Evolutionary conservation across 225 moss, liverwort and hornwort species (phyloP).

Genomic region (Marchantia polymorpha): DNA sequence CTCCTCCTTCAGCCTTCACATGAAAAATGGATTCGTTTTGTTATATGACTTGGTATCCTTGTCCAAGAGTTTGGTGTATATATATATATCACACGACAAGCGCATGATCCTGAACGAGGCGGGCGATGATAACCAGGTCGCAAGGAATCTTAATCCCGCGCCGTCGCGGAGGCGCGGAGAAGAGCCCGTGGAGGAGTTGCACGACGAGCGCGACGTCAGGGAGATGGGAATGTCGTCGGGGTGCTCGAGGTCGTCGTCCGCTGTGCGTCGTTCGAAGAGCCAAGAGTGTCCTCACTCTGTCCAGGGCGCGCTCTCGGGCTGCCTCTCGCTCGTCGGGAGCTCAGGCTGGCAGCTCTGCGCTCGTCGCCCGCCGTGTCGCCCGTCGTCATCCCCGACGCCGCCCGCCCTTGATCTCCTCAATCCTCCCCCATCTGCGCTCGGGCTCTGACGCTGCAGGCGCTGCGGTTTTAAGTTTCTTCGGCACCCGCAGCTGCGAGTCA

Average conservation of each 20-base stretch:
- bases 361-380: neutral
- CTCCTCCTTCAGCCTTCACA: too few species aligned
- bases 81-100: too few species aligned
- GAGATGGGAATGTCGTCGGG: neutral
- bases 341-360: neutral
- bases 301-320: too few species aligned
- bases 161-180: neutral
- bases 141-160: neutral
- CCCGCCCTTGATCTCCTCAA: neutral
- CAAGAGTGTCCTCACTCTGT: neutral
- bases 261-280: too few species aligned
- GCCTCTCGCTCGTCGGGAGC: too few species aligned
- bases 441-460: too few species aligned
- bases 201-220: neutral
- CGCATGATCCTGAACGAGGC: neutral
- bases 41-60: too few species aligned
- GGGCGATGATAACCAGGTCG: neutral
- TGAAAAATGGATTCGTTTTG: too few species aligned
- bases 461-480: neutral
- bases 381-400: neutral
- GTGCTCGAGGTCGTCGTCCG: neutral
- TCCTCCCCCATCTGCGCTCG: too few species aligned
- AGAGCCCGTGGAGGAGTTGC: neutral
- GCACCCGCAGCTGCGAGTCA: neutral
- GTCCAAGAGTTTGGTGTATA: neutral